phyloP scores from a whole-genome alignment of 768 basidiomycete species.

The Hericium coralloides region DNA sequence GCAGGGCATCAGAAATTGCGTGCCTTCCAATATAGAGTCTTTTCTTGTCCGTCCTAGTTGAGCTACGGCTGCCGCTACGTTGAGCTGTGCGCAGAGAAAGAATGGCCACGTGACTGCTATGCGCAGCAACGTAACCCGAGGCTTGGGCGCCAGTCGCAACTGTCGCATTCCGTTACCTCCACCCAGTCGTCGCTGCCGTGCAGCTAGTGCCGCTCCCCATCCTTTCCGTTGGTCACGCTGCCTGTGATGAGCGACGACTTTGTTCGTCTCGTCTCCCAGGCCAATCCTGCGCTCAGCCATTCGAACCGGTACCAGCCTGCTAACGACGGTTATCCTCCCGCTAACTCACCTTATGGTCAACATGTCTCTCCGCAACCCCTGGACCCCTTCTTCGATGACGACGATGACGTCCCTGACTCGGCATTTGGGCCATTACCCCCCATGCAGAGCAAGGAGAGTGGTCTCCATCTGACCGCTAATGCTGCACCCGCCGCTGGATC shows the following conservation, averaged over 20 bases:
- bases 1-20: too few relatives aligned
- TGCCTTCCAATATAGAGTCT: too few relatives aligned
- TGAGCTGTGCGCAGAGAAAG: too few relatives aligned
- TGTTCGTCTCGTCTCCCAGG: slow-evolving; percentile 59
- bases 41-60: too few relatives aligned
- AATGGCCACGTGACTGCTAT: too few relatives aligned
- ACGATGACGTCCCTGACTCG: slow-evolving; percentile 53
- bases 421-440: slow-evolving; percentile 46
- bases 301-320: slow-evolving; percentile 39
- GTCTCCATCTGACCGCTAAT: slow-evolving; percentile 45
- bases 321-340: slow-evolving; percentile 53
- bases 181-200: neutral
- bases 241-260: slow-evolving; percentile 61
- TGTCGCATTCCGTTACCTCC: too few relatives aligned
- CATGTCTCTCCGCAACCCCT: slow-evolving; percentile 30
- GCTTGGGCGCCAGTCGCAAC: too few relatives aligned
- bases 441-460: slow-evolving; percentile 38
- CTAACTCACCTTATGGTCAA: slow-evolving; percentile 32
- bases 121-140: too few relatives aligned
- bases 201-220: neutral
- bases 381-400: slow-evolving; percentile 87
- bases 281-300: slow-evolving; percentile 50
- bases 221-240: neutral
- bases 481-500: slow-evolving; percentile 54
- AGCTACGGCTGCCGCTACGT: too few relatives aligned